A percentile compares a stretch with the other conserved stretches of the same genome.
These are phyloP conservation scores for Pseudogymnoascus sp. DNA, from an alignment of 2,329 filamentous ascomycete species.

Conservation along the genomic window DNA sequence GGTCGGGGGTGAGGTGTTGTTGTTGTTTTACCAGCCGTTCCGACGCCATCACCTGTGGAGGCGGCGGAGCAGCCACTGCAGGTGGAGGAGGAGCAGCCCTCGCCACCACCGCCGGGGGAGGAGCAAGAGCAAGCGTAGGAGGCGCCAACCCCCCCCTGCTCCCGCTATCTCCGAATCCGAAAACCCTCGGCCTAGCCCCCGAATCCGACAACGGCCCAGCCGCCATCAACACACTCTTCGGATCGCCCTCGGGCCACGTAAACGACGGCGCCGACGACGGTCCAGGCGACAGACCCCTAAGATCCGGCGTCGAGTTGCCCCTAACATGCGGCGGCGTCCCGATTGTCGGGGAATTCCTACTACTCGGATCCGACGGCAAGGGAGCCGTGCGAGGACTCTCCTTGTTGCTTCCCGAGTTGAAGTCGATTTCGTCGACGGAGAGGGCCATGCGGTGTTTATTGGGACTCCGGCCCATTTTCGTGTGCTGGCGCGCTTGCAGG, in stretches of 20 bases:
- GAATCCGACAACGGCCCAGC: not conserved
- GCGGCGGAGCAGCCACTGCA: too few relatives aligned
- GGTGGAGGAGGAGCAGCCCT: not conserved
- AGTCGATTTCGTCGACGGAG: constrained; percentile 49
- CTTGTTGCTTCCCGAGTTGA: constrained; percentile 26
- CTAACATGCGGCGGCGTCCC: constrained; percentile 39
- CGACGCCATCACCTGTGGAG: too few relatives aligned
- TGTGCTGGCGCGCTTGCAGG: constrained; percentile 40
- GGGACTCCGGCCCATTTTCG: constrained; percentile 42
- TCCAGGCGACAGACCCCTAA: constrained; percentile 41
- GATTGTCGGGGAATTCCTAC: constrained; percentile 25
- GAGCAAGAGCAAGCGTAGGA: not conserved
- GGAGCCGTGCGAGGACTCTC: constrained; percentile 53
- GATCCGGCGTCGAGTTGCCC: constrained; percentile 44
- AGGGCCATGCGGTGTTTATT: constrained; percentile 52
- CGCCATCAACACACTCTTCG: constrained; percentile 20
- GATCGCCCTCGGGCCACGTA: constrained; percentile 46
- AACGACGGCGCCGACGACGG: constrained; percentile 60
- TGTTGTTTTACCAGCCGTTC: not conserved
- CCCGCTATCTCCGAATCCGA: not conserved
- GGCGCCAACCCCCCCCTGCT: not conserved
- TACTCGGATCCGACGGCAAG: constrained; percentile 44
- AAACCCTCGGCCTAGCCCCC: not conserved
- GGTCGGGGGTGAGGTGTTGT: not conserved
- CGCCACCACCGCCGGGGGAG: not conserved